These are phyloP conservation scores for Didymella glomerata DNA, from an alignment of 2,329 filamentous ascomycete species.

Conservation along the genomic window DNA sequence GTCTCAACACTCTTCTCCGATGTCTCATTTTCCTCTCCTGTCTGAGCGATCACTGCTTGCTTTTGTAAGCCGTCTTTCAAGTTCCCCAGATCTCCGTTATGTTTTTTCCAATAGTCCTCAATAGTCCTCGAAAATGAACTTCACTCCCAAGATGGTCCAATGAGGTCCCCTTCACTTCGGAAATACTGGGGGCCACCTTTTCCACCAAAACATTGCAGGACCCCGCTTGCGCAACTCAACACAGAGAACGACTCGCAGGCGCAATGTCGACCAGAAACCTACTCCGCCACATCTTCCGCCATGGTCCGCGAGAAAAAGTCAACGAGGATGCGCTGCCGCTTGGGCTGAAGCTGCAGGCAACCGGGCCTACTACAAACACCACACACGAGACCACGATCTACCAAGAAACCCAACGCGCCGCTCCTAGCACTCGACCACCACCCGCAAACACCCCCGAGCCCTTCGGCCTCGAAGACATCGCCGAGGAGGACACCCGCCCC, in stretches of 20 bases:
- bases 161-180: not conserved
- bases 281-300: constrained; percentile 30
- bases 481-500: constrained; percentile 2
- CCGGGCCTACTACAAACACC: not conserved
- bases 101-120: not conserved
- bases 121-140: not conserved
- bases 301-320: constrained; percentile 9
- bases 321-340: not conserved
- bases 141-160: not conserved
- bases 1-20: not conserved
- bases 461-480: constrained; percentile 5
- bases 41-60: not conserved
- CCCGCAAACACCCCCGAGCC: constrained; percentile 6
- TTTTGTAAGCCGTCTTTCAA: not conserved
- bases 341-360: not conserved
- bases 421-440: not conserved
- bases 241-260: not conserved
- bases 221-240: not conserved
- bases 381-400: not conserved
- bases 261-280: constrained; percentile 15
- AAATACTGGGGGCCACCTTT: not conserved
- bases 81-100: not conserved
- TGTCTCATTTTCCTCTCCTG: not conserved
- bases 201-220: not conserved
- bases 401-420: not conserved